Percentiles rank a stretch among this genome's conserved stretches.
Evolutionary conservation across 441 rosid genomes (phyloP).

Genomic region (Adansonia madagascariensis): DNA sequence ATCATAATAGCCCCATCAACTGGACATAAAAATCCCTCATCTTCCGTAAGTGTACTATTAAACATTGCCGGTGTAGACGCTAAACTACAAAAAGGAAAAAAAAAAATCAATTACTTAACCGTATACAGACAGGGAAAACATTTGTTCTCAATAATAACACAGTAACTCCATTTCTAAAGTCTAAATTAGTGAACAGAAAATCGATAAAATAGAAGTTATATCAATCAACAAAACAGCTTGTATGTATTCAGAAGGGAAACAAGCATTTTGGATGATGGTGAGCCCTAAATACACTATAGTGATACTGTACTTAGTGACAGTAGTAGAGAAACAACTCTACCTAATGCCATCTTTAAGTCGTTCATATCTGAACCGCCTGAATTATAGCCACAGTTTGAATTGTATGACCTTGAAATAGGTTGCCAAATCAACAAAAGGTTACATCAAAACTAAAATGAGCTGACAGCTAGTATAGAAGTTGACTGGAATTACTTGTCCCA

Average conservation of each 20-base stretch:
- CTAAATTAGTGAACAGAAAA: constrained; percentile 17
- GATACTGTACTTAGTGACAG: neutral
- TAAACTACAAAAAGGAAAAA: constrained; percentile 50
- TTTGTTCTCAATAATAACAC: neutral
- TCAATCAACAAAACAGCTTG: constrained; percentile 8
- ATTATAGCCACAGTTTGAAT: constrained; percentile 5
- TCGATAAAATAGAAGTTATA: constrained; percentile 43
- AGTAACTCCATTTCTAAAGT: neutral
- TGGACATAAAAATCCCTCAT: constrained; percentile 74
- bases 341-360: neutral
- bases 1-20: constrained; percentile 98
- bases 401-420: neutral
- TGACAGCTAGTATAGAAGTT: neutral
- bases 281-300: neutral
- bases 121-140: neutral
- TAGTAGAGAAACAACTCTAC: neutral
- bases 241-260: neutral
- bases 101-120: constrained; percentile 1
- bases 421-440: neutral
- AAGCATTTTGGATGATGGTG: neutral
- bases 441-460: neutral
- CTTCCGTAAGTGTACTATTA: constrained; percentile 82
- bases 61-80: constrained; percentile 99
- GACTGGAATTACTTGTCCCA: neutral
- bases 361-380: constrained; percentile 13